Conservation (phyloP, 1,284 basidiomycete species). For the Tylopilus sp. region DNA sequence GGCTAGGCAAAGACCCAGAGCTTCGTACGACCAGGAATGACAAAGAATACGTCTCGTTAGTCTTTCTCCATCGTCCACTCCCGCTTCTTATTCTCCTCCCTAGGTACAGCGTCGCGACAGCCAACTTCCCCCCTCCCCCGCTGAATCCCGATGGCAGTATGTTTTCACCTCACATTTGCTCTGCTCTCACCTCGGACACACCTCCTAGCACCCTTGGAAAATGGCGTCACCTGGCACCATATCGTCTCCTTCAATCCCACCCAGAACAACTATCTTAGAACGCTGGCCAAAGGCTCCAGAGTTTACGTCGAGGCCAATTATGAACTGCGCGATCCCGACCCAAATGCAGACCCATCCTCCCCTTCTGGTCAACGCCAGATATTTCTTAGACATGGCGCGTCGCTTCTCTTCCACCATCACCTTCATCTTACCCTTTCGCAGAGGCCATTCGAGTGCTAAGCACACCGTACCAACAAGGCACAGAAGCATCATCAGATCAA, state of each 20-base stretch:
- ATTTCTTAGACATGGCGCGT: constrained; percentile 68
- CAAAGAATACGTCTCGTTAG: constrained; percentile 73
- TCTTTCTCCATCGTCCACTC: constrained; percentile 13
- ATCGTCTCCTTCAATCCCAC: constrained; percentile 63
- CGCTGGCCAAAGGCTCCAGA: constrained; percentile 60
- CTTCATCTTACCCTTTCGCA: constrained; percentile 15
- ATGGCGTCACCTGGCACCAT: constrained; percentile 68
- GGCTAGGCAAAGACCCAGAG: constrained; percentile 68
- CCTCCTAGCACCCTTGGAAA: constrained; percentile 47
- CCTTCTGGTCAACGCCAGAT: constrained; percentile 73
- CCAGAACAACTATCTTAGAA: constrained; percentile 58
- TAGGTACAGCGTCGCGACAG: constrained; percentile 70
- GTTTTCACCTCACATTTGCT: constrained; percentile 19
- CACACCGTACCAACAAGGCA: constrained; percentile 25
- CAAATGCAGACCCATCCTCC: constrained; percentile 56
- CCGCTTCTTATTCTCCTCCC: constrained; percentile 1
- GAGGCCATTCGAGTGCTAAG: constrained; percentile 29
- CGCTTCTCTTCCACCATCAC: constrained; percentile 3
- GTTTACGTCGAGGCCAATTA: constrained; percentile 76
- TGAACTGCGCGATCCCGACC: constrained; percentile 68
- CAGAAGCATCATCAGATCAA: constrained; percentile 26
- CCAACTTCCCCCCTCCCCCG: constrained; percentile 55
- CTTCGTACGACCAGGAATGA: constrained; percentile 63
- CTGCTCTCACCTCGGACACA: constrained; percentile 1
- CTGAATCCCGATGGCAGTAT: constrained; percentile 59